Conservation (phyloP, 129 eudicot genomes). For the Flaveria linearis region DNA sequence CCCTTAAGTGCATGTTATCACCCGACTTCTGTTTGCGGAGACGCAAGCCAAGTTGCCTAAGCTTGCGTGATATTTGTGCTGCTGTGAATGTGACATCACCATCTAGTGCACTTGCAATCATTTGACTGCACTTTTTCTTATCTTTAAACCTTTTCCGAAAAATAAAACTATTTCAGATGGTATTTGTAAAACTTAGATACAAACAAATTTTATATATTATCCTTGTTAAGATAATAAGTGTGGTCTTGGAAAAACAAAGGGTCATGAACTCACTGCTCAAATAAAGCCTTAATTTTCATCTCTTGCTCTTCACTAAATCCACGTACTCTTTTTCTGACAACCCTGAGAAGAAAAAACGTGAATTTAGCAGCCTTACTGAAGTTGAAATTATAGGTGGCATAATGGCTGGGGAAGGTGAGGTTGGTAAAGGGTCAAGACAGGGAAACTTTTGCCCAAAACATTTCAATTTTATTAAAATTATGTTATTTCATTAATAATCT, state of each 20-base stretch:
- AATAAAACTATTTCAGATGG: slow-evolving; percentile 9
- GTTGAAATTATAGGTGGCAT: neutral
- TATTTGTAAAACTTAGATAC: neutral
- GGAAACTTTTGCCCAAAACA: neutral
- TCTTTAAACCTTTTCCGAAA: slow-evolving; percentile 65
- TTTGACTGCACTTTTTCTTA: slow-evolving; percentile 75
- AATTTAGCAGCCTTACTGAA: slow-evolving; percentile 13
- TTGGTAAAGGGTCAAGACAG: neutral
- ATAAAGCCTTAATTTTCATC: slow-evolving; percentile 63
- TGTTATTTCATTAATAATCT: neutral
- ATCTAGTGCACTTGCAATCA: slow-evolving; percentile 89
- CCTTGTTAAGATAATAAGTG: neutral
- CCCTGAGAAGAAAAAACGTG: slow-evolving; percentile 41
- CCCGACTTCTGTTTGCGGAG: slow-evolving; percentile 44
- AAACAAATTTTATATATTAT: slow-evolving; percentile 1
- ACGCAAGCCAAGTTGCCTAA: slow-evolving; percentile 82
- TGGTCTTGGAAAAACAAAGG: slow-evolving; percentile 21
- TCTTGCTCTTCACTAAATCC: slow-evolving; percentile 79
- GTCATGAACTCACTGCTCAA: slow-evolving; percentile 77
- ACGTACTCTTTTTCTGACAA: slow-evolving; percentile 68
- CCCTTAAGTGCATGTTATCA: slow-evolving; percentile 49
- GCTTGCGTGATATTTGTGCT: slow-evolving; percentile 73
- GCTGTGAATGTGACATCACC: slow-evolving; percentile 67
- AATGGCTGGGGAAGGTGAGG: neutral
- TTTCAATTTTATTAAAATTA: neutral